Evolutionary conservation across 2,329 filamentous ascomycete genomes (phyloP).

Genomic region (Dactylellina leptospora): DNA sequence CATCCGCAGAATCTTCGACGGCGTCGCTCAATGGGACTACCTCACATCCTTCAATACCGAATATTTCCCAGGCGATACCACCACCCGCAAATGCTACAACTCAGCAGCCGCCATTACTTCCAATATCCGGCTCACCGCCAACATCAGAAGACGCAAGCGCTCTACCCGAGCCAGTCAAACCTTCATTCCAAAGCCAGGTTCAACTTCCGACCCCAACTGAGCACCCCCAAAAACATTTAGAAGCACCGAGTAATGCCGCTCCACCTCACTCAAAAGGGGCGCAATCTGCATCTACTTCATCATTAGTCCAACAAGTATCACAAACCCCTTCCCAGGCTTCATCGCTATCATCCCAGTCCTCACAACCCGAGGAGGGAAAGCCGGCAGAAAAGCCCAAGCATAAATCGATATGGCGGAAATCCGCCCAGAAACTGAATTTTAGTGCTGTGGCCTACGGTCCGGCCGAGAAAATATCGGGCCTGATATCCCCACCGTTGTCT

Average conservation of each 20-base stretch:
- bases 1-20: constrained; percentile 89
- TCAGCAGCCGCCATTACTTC: constrained; percentile 55
- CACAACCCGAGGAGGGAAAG: constrained; percentile 42
- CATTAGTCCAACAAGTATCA: constrained; percentile 59
- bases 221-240: constrained; percentile 59
- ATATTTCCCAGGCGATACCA: constrained; percentile 58
- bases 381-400: constrained; percentile 27
- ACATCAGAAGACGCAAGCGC: constrained; percentile 16
- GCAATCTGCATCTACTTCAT: constrained; percentile 55
- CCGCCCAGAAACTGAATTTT: constrained; percentile 45
- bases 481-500: constrained; percentile 38
- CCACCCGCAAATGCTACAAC: constrained; percentile 58
- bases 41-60: constrained; percentile 56
- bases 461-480: constrained; percentile 28
- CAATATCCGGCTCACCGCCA: constrained; percentile 55
- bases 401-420: constrained; percentile 51
- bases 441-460: constrained; percentile 12
- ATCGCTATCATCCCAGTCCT: constrained; percentile 41
- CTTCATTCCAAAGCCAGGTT: constrained; percentile 58
- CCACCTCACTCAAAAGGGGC: constrained; percentile 59
- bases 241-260: constrained; percentile 50
- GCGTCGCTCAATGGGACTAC: constrained; percentile 68
- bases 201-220: constrained; percentile 63
- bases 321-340: constrained; percentile 46
- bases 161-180: constrained; percentile 7